These are phyloP conservation scores for Fusarium torulosum DNA, from an alignment of 2,329 filamentous ascomycete genomes.

Conservation along the genomic window DNA sequence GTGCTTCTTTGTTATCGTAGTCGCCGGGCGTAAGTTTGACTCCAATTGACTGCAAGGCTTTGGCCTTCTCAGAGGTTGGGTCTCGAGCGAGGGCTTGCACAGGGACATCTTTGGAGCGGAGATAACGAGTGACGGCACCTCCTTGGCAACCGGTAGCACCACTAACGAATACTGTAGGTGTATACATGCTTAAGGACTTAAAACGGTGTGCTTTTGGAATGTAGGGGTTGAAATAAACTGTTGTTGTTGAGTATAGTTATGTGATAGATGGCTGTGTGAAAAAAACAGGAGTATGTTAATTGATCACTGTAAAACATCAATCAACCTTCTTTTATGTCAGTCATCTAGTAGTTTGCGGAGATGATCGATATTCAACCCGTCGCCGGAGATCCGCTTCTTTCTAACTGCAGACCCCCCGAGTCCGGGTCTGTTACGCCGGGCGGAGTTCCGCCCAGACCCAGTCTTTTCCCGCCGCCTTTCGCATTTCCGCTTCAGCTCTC, in stretches of 20 bases:
- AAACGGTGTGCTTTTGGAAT: not conserved
- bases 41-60: constrained; percentile 49
- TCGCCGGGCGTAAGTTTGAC: constrained; percentile 52
- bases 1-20: constrained; percentile 51
- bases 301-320: not conserved
- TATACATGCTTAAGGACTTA: constrained; percentile 46
- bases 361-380: not conserved
- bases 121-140: constrained; percentile 52
- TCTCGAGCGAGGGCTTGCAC: constrained; percentile 54
- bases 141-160: constrained; percentile 58
- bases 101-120: constrained; percentile 49
- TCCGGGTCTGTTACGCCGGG: constrained; percentile 18
- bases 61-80: constrained; percentile 48
- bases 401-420: not conserved
- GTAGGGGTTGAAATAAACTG: not conserved
- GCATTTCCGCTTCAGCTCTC: constrained; percentile 6
- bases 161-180: constrained; percentile 54
- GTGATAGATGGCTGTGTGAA: not conserved
- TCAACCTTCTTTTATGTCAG: constrained; percentile 1
- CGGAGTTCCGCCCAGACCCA: constrained; percentile 50
- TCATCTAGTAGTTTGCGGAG: not conserved
- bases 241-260: not conserved
- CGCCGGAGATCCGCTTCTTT: constrained; percentile 25
- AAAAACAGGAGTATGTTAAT: not conserved
- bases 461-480: constrained; percentile 32